Base-by-base conservation (phyloP, 306 rosid genomes). In the Benincasa hispida region DNA sequence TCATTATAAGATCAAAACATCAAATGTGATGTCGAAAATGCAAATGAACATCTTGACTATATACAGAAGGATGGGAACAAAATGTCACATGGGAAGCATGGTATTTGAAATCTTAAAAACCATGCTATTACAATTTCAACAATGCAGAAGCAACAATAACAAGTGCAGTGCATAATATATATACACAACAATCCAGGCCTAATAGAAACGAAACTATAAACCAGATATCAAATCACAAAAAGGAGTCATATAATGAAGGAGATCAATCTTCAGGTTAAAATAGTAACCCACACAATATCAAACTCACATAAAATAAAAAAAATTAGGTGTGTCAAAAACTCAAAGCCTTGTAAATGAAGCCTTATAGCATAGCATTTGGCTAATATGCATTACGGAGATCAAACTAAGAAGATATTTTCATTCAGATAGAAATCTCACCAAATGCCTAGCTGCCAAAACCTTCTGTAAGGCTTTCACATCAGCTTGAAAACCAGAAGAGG, bases 401-500 rank as follows among this genome's bases (percentile, higher is more conserved):
- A 67, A 21, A 32, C 18, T 19, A 10, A 18, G n/a, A 77, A 73
- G 54, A 5, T 67, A 27, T 66, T 39, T 54, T 75, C 2, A 14
- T 6, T 59, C 15, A 72, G 76, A 61, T 79, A 19, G 10, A 83
- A 67, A 53, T 34, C 96, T 84, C 68, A 94, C 99, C 95, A 82
- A 86, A 78, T 93, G 98, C 84, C 83, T 89, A 66, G 98, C 97
- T 35, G 88, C 75, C 89, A 93, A 78, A 67, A 62, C 87, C 90
- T 94, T 94, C 45, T 94, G 97, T 78, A 94, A 85, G 53, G 99
- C 99, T 79, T 87, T 90, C 35, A 94, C 99, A 83, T 94, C 99
- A 69, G 99, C 99, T 88, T 94, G 99, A 85, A 94, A 94, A 50
- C 99, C 99, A 76, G 99, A 94, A 39, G 97, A 91, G 34, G 97